phyloP scores from a whole-genome alignment of 73 alveolate species.

The Blepharisma japonicum region DNA sequence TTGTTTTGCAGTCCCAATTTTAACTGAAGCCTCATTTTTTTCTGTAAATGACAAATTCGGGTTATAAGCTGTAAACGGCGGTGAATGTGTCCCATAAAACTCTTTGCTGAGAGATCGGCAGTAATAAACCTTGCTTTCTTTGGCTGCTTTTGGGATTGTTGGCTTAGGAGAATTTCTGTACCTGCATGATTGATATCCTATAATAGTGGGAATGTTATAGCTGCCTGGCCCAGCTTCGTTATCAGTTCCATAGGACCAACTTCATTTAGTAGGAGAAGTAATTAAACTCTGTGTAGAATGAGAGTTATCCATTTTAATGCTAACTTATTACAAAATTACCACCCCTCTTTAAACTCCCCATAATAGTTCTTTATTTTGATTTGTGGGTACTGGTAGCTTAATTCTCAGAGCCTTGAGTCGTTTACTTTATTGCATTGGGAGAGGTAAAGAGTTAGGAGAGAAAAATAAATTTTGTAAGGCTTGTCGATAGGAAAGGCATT shows the following conservation, averaged over 20 bases:
- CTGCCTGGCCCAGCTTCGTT: slow-evolving; percentile 22
- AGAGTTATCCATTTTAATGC: no score
- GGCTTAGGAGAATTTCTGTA: slow-evolving; percentile 2
- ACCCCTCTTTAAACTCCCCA: slow-evolving; percentile 27
- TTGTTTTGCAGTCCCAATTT: not conserved
- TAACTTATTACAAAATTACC: not conserved
- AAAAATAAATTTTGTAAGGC: not conserved
- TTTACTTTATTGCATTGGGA: not conserved
- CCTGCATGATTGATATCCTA: not conserved
- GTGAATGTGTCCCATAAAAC: not conserved
- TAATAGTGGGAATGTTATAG: not conserved
- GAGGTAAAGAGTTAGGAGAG: not conserved
- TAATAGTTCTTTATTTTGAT: slow-evolving; percentile 26
- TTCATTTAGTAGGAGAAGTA: no score
- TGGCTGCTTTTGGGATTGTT: slow-evolving; percentile 1
- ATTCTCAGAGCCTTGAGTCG: not conserved
- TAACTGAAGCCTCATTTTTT: not conserved
- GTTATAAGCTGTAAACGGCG: not conserved
- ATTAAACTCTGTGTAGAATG: no score
- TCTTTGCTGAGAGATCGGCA: slow-evolving; percentile 1
- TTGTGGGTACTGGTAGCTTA: not conserved
- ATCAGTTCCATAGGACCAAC: no score
- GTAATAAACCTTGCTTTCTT: not conserved
- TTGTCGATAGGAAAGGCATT: not conserved
- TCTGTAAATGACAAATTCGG: not conserved